phyloP scores from a whole-genome alignment of 2,329 filamentous ascomycete species.

The Diaporthe caulivora region DNA sequence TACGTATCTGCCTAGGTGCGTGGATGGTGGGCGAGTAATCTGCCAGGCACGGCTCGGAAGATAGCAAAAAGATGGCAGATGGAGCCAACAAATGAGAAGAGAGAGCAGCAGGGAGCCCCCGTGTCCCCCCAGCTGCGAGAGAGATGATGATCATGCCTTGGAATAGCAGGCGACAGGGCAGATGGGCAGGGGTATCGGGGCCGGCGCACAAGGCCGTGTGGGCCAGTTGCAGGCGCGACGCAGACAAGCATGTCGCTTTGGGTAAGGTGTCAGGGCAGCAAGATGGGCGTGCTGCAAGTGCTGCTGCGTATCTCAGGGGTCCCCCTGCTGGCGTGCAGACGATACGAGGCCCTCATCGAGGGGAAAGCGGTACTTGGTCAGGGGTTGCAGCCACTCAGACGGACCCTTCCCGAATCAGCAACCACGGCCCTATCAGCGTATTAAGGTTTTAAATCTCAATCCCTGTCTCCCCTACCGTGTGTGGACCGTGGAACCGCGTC shows the following conservation, averaged over 20 bases:
- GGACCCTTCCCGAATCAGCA: constrained; percentile 17
- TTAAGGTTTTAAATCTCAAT: constrained; percentile 38
- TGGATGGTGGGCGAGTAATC: too few relatives aligned
- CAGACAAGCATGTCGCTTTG: constrained; percentile 11
- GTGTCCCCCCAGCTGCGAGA: background rate
- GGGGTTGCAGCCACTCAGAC: constrained; percentile 32
- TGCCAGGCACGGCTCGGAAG: constrained; percentile 5
- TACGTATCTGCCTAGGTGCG: background rate
- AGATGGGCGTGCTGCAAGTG: constrained; percentile 10
- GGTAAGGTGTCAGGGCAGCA: constrained; percentile 38
- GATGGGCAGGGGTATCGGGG: background rate
- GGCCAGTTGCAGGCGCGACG: background rate
- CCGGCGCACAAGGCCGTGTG: constrained; percentile 8
- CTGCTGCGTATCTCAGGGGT: constrained; percentile 7
- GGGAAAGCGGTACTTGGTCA: constrained; percentile 30
- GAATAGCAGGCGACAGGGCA: constrained; percentile 23
- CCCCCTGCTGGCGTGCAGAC: constrained; percentile 20
- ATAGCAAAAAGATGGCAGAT: constrained; percentile 28
- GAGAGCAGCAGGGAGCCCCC: background rate
- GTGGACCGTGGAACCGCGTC: constrained; percentile 27
- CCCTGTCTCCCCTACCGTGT: constrained; percentile 10
- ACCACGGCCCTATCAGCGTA: constrained; percentile 36
- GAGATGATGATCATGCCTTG: constrained; percentile 31
- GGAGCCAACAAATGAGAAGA: background rate
- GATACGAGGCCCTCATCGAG: constrained; percentile 7